These are phyloP conservation scores for Monsonia emarginata DNA, from an alignment of 441 rosid genomes.

Conservation along the genomic window DNA sequence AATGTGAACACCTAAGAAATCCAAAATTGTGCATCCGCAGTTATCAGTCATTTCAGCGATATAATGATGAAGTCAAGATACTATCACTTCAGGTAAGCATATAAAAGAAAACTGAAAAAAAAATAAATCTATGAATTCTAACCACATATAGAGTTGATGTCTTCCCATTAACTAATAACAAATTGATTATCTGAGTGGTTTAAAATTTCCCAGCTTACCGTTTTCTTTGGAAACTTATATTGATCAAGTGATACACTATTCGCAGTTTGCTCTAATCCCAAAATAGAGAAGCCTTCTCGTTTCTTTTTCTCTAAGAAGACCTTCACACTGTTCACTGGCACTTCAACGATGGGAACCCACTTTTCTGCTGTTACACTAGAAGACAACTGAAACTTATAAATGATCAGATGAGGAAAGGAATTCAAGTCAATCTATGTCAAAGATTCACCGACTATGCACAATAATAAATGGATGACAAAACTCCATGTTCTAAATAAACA, in stretches of 20 bases:
- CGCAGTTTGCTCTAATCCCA: constrained; percentile 94
- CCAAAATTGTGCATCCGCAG: neutral
- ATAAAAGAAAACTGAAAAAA: neutral
- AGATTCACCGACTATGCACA: neutral
- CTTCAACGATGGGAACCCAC: constrained; percentile 91
- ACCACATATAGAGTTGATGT: neutral
- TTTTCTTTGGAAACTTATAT: constrained; percentile 58
- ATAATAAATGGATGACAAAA: neutral
- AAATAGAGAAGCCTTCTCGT: constrained; percentile 74
- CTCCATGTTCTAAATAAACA: neutral
- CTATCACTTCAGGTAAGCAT: neutral
- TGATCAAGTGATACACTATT: constrained; percentile 70
- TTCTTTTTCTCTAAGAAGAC: constrained; percentile 73
- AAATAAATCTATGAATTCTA: neutral
- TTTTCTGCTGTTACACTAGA: constrained; percentile 90
- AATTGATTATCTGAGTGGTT: neutral
- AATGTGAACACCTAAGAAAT: neutral
- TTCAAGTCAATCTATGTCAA: neutral
- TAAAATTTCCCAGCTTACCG: constrained; percentile 34
- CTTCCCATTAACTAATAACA: neutral
- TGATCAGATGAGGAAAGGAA: constrained; percentile 1
- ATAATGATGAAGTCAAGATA: neutral
- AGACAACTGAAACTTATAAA: constrained; percentile 14
- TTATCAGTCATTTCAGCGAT: neutral
- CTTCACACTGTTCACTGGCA: constrained; percentile 67